A percentile compares a stretch with the other conserved stretches of the same genome.
Conservation (phyloP, 2,329 filamentous ascomycete genomes). For the Colletotrichum navitas region DNA sequence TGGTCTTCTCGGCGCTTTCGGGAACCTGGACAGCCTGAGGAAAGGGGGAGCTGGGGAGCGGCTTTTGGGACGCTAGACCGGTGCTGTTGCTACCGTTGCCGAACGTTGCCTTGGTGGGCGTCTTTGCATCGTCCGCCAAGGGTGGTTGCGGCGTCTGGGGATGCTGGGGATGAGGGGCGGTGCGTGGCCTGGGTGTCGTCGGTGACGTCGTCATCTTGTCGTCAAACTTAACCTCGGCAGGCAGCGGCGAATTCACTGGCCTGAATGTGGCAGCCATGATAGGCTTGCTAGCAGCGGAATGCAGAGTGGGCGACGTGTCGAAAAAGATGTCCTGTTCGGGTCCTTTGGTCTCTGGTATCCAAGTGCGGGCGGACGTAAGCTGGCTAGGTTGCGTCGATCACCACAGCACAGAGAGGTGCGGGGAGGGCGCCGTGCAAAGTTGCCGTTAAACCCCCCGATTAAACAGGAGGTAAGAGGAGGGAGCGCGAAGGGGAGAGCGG, state of each 20-base stretch:
- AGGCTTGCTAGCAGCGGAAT: constrained; percentile 9
- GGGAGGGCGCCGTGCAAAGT: constrained; percentile 18
- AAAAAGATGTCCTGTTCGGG: constrained; percentile 35
- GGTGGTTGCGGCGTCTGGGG: constrained; percentile 24
- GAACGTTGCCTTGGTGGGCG: constrained; percentile 73
- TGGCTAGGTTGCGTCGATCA: constrained; percentile 30
- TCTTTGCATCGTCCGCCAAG: constrained; percentile 63
- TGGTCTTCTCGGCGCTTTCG: constrained; percentile 58
- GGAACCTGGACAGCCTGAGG: constrained; percentile 63
- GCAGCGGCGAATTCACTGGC: constrained; percentile 60
- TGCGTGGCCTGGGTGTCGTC: constrained; percentile 52
- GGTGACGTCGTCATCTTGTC: constrained; percentile 55
- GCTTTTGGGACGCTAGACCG: constrained; percentile 61
- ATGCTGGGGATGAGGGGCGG: constrained; percentile 48
- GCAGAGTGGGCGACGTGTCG: constrained; percentile 14
- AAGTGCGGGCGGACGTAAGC: constrained; percentile 21
- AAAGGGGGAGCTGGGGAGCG: constrained; percentile 66
- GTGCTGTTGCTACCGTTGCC: constrained; percentile 47
- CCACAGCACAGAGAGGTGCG: constrained; percentile 7
- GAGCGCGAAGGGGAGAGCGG: neutral
- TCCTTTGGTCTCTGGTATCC: constrained; percentile 43
- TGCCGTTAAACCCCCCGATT: neutral
- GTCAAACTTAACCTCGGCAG: constrained; percentile 50
- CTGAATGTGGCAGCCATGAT: constrained; percentile 63
- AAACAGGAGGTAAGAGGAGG: neutral